A percentile compares a stretch with the other conserved stretches of the same genome.
Evolutionary conservation across 1,139 yeast genomes (phyloP).

Genomic region (Scheffersomyces illinoinensis): DNA sequence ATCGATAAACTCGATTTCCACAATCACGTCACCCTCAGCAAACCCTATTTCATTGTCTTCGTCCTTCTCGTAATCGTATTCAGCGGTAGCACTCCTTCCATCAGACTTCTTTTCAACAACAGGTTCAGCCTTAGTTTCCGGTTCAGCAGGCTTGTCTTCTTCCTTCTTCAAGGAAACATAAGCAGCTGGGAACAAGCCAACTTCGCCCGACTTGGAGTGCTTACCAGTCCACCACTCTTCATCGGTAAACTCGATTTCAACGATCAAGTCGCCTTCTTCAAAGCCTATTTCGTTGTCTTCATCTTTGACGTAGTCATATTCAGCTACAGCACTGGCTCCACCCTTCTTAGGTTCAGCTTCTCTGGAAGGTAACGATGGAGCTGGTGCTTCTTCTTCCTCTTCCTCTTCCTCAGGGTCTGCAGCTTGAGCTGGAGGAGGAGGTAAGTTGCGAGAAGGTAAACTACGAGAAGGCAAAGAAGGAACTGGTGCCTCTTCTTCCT

Average conservation of each 20-base stretch:
- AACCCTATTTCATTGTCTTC: conserved; percentile 83
- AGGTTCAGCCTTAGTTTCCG: conserved; percentile 14
- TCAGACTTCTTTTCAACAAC: conserved; percentile 23
- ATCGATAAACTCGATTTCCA: conserved; percentile 84
- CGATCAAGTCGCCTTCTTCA: conserved; percentile 62
- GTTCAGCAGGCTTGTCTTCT: conserved; percentile 13
- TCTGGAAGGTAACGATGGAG: conserved; percentile 10
- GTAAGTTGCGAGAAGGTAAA: conserved; percentile 21
- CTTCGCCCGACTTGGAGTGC: conserved; percentile 56
- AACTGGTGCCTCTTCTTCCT: conserved; percentile 15
- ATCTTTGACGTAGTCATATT: conserved; percentile 68
- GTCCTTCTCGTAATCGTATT: conserved; percentile 82
- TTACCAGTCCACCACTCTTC: conserved; percentile 86
- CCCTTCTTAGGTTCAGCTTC: conserved; percentile 19
- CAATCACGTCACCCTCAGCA: conserved; percentile 77
- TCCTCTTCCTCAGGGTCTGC: conserved; percentile 3
- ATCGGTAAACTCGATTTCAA: conserved; percentile 68
- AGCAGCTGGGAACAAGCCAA: conserved; percentile 73
- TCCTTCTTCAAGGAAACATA: conserved; percentile 55
- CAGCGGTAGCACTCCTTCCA: conserved; percentile 69
- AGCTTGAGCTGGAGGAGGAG: conserved; percentile 19
- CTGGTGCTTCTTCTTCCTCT: conserved; percentile 6
- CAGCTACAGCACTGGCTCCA: conserved; percentile 54
- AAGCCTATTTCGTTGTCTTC: conserved; percentile 75
- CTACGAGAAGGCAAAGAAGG: conserved; percentile 11